Evolutionary conservation across 441 rosid genomes (phyloP), one percentile per base, ranked within the genome.

Genomic region (Populus hybrid): DNA sequence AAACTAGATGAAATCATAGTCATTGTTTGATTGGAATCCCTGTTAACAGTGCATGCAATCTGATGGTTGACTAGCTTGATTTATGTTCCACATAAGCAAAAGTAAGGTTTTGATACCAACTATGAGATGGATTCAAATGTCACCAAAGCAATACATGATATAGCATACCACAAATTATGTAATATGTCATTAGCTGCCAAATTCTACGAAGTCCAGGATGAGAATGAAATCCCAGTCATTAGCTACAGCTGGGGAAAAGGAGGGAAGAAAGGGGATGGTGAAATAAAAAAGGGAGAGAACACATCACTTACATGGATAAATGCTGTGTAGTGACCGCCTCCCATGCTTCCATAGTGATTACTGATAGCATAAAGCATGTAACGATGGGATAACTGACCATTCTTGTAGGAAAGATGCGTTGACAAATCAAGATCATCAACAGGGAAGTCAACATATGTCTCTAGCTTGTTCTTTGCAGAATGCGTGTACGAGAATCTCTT

Each of bases 291-390:
- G 32, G 32, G 32, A 30, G 32, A 30, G 4, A 30, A 30, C 4
- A 30, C 32, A 53, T 40, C 7, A 85, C 96, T 91, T 87, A 90
- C 96, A 83, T 87, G 87, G 80, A 90, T 84, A 83, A 84, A 89
- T 90, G 94, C 32, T 30, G 32, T 30, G 32, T 30, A 30, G 32
- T 30, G 32, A 75, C 96, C 96, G 6, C 89, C 91, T 76, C 94
- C 92, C 91, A 90, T 86, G 87, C 87, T 85, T 67, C 96, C 96
- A 40, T 88, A 85, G 86, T 91, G 96, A 81, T 91, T 91, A 77
- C 90, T 90, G 71, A 85, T 78, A 4, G 94, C 96, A 83, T 90
- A 90, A 68, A 90, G 86, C 79, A 75, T 81, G 74, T 91, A 91
- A 38, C 85, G 82, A 74, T 84, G 74, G 68, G 87, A 81, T 61